phyloP scores from a whole-genome alignment of 345 rosid species.

The Aquilaria sinensis region DNA sequence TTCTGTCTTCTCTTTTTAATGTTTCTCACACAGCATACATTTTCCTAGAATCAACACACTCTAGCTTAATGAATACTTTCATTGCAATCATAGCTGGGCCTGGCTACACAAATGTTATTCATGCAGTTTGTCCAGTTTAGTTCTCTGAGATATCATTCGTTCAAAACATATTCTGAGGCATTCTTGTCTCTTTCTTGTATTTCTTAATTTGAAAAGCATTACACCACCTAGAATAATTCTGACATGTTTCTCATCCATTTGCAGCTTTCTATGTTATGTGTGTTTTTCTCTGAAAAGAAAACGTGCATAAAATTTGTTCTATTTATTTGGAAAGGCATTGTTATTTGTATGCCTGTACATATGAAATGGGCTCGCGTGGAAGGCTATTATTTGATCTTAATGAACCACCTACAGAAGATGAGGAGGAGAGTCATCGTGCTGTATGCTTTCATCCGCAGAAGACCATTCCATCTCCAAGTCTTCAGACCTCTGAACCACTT shows the following conservation, averaged over 20 bases:
- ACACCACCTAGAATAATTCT: no score
- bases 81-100: no score
- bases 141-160: no score
- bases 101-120: no score
- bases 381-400: conserved; percentile 93
- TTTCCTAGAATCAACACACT: no score
- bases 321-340: conserved; percentile 13
- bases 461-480: conserved; percentile 41
- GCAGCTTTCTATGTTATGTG: conserved; percentile 25
- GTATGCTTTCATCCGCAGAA: conserved; percentile 51
- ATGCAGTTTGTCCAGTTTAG: no score
- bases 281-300: conserved; percentile 19
- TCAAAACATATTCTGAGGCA: no score
- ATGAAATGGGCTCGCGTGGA: conserved; percentile 91
- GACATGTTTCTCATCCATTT: not conserved
- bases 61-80: no score
- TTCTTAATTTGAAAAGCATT: no score
- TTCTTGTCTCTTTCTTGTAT: no score
- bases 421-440: conserved; percentile 43
- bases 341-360: conserved; percentile 65
- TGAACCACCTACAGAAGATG: conserved; percentile 84
- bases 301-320: conserved; percentile 7
- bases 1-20: no score
- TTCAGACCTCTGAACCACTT: conserved; percentile 37
- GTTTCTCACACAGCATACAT: no score